Percentiles rank a stretch among this genome's conserved stretches.
Evolutionary conservation across 495 filamentous ascomycete species (phyloP).

Genomic region (Penicillium chermesinum): DNA sequence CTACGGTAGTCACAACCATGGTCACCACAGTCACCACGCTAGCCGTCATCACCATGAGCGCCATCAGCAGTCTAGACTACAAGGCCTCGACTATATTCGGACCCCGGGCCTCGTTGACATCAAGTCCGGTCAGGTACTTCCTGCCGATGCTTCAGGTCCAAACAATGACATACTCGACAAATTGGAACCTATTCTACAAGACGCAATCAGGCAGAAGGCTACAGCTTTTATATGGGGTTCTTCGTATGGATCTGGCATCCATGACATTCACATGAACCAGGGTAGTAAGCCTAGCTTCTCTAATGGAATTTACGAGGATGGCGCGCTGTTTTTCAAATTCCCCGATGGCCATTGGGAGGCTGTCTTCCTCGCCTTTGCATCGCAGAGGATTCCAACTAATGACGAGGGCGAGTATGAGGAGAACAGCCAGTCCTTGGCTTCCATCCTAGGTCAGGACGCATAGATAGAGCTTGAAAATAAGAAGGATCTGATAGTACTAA

Average conservation of each 20-base stretch:
- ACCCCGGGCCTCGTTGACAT: conserved; percentile 19
- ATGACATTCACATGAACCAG: conserved; percentile 45
- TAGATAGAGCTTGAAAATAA: not conserved
- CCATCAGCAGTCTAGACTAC: conserved; percentile 9
- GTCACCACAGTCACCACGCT: not conserved
- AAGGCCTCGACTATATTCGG: conserved; percentile 24
- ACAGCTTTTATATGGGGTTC: conserved; percentile 32
- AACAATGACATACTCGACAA: conserved; percentile 33
- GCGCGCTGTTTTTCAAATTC: conserved; percentile 36
- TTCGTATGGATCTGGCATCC: conserved; percentile 33
- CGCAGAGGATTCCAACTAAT: conserved; percentile 20
- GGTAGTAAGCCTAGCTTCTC: conserved; percentile 28
- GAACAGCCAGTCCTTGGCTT: conserved; percentile 18
- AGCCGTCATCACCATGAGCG: not conserved
- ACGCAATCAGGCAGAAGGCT: conserved; percentile 29
- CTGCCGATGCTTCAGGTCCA: conserved; percentile 15
- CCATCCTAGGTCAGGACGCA: conserved; percentile 9
- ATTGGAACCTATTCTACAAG: conserved; percentile 29
- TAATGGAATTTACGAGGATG: conserved; percentile 37
- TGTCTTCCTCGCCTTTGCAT: conserved; percentile 23
- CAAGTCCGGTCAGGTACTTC: conserved; percentile 17
- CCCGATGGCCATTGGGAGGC: conserved; percentile 23
- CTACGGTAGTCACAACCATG: not conserved
- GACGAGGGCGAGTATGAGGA: conserved; percentile 13
- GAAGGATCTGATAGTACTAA: not conserved